Evolutionary conservation across 2,329 filamentous ascomycete genomes (phyloP).

Genomic region (Cladophialophora bantiana): DNA sequence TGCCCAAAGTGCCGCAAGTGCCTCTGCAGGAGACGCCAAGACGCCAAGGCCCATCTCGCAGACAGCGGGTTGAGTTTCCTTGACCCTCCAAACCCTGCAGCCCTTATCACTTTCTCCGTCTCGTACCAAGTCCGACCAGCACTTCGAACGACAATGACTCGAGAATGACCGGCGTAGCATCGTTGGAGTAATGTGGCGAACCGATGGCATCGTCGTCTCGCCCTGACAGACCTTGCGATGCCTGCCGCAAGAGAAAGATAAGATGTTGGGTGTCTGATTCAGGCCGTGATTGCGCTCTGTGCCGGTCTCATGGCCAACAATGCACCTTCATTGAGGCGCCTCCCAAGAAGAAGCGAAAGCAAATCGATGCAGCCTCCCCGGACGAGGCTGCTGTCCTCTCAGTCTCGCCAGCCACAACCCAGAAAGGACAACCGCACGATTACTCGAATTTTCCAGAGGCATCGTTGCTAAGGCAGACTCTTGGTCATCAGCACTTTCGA

Average conservation of each 20-base stretch:
- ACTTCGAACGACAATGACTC: not conserved
- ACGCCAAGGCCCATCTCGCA: no score
- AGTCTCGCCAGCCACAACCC: slow-evolving; percentile 10
- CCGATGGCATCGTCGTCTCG: slow-evolving; percentile 13
- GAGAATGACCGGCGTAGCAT: not conserved
- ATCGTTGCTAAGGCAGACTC: slow-evolving; percentile 17
- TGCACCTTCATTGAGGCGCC: slow-evolving; percentile 18
- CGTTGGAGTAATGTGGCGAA: not conserved
- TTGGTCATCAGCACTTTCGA: slow-evolving; percentile 18
- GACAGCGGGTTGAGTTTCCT: no score
- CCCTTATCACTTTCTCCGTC: not conserved
- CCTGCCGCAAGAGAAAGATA: slow-evolving; percentile 17
- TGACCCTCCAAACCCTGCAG: no score
- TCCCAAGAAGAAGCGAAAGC: slow-evolving; percentile 28
- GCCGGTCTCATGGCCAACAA: slow-evolving; percentile 14
- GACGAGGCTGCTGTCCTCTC: slow-evolving; percentile 17
- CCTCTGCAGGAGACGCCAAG: no score
- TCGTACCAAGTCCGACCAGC: not conserved
- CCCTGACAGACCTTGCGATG: slow-evolving; percentile 25
- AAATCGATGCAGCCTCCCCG: slow-evolving; percentile 8
- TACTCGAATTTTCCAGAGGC: slow-evolving; percentile 17
- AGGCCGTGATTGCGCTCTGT: slow-evolving; percentile 12
- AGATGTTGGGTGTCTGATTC: slow-evolving; percentile 17
- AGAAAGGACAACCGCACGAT: slow-evolving; percentile 8
- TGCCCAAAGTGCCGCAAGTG: no score